Base-by-base conservation (phyloP, 106 monocot genomes). In the Agapanthus africanus region DNA sequence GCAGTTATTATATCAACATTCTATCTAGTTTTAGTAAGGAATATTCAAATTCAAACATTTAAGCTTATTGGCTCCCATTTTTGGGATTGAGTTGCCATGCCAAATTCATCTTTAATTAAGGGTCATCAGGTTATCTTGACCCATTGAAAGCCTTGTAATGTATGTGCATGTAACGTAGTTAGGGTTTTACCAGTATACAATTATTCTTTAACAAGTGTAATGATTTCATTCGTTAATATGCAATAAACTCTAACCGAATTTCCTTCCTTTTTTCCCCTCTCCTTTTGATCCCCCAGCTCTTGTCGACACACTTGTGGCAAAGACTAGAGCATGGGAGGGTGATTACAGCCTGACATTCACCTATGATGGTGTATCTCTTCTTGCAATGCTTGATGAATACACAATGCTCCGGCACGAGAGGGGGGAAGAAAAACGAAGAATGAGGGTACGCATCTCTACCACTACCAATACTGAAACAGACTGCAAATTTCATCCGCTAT, bases 371-470 rank as follows among this genome's bases (percentile, higher is more conserved):
- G 93, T 93, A 37, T 89, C 84, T 59, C 84, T 93, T 73, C 77
- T 90, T 37, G 93, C 93, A 42, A 93, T 93, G 93, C 82, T 93
- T 31, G 93, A 93, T 70, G 93, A 93, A 70, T 93, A 93, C 63
- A 71, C 74, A 25, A 82, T 87, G 79, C 89, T 93, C 40, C 72
- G 93, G 71, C 86, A 87, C 16, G 93, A 93, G 36, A 82, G 93
- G 63, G 93, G 87, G 60, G 93, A 89, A 80, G 93, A 93, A 23
- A 93, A 93, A 69, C 78, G 79, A 26, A 83, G 86, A 74, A 74
- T 78, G 81, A 71, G 84, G 78, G 93, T 93, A 81, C 68, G 92
- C n/a, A n/a, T n/a, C n/a, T n/a, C n/a, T n/a, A n/a, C n/a, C n/a
- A n/a, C n/a, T n/a, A n/a, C n/a, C n/a, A n/a, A n/a, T n/a, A n/a